These are phyloP conservation scores for Yamadazyma nakazawae DNA, from an alignment of 805 yeast species.

Conservation along the genomic window DNA sequence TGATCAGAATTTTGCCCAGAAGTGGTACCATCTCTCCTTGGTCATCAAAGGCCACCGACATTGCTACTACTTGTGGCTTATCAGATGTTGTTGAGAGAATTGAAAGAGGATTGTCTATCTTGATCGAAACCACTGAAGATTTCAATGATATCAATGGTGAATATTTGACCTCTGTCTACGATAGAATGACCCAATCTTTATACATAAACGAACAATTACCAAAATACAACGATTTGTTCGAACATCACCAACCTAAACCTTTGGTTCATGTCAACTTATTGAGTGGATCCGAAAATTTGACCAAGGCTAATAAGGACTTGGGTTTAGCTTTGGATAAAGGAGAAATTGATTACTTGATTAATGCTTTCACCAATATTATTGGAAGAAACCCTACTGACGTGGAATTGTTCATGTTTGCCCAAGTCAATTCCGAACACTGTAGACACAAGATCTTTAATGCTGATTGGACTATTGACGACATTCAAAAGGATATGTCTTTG, in stretches of 20 bases:
- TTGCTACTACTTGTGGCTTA: constrained; percentile 84
- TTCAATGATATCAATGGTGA: constrained; percentile 54
- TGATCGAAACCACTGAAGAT: constrained; percentile 67
- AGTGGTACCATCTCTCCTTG: constrained; percentile 97
- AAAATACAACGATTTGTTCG: constrained; percentile 65
- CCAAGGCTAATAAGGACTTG: constrained; percentile 72
- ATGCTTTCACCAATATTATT: constrained; percentile 72
- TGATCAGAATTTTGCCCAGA: constrained; percentile 82
- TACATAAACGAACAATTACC: constrained; percentile 60
- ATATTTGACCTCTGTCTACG: constrained; percentile 70
- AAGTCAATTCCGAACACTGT: constrained; percentile 98
- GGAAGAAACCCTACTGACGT: constrained; percentile 96
- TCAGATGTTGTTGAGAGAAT: constrained; percentile 68
- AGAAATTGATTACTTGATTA: constrained; percentile 83
- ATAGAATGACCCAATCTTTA: constrained; percentile 88
- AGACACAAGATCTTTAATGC: constrained; percentile 99
- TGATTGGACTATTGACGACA: constrained; percentile 93
- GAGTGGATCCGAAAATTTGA: constrained; percentile 53
- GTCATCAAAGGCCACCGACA: constrained; percentile 98
- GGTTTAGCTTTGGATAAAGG: constrained; percentile 95
- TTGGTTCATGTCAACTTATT: constrained; percentile 70
- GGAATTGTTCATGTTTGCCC: constrained; percentile 98
- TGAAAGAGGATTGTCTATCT: constrained; percentile 83
- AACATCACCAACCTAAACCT: constrained; percentile 78
- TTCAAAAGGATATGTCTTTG: constrained; percentile 65